phyloP scores from a whole-genome alignment of 2,329 filamentous ascomycete species.

The Metarhizium robertsii region DNA sequence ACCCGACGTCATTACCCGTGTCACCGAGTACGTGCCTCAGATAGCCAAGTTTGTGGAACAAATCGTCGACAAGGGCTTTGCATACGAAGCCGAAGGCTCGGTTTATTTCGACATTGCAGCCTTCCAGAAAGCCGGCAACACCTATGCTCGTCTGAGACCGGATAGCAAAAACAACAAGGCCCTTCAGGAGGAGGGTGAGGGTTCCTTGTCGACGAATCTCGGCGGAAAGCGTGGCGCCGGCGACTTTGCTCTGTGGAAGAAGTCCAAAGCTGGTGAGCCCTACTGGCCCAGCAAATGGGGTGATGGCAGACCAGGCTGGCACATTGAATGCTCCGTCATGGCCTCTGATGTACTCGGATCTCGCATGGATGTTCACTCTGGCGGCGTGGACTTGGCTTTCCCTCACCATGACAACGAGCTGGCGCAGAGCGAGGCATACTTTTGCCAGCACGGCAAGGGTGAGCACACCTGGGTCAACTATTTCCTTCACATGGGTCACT shows the following conservation, averaged over 20 bases:
- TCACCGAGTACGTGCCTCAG: constrained; percentile 86
- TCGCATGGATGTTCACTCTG: constrained; percentile 86
- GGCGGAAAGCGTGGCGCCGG: constrained; percentile 63
- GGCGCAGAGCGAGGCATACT: constrained; percentile 85
- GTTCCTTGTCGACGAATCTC: constrained; percentile 57
- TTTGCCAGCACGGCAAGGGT: constrained; percentile 40
- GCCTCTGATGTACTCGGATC: constrained; percentile 78
- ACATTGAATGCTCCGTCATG: constrained; percentile 97
- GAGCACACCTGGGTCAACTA: constrained; percentile 84
- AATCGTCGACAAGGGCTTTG: constrained; percentile 78
- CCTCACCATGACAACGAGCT: constrained; percentile 91
- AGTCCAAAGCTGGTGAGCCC: constrained; percentile 83
- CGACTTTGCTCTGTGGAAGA: constrained; percentile 93
- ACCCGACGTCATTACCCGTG: constrained; percentile 74
- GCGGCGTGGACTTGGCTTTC: constrained; percentile 84
- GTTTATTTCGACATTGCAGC: constrained; percentile 89
- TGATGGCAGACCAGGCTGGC: constrained; percentile 82
- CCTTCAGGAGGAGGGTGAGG: constrained; percentile 82
- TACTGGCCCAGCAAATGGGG: constrained; percentile 87
- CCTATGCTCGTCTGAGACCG: constrained; percentile 77
- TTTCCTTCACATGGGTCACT: constrained; percentile 90
- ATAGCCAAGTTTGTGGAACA: constrained; percentile 79
- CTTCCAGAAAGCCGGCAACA: constrained; percentile 77
- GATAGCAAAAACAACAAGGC: constrained; percentile 78
- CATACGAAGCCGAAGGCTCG: constrained; percentile 72